Percentiles rank a stretch among this genome's conserved stretches.
Conservation (phyloP, 2,329 filamentous ascomycete genomes). For the Scleromitrula shiraiana region DNA sequence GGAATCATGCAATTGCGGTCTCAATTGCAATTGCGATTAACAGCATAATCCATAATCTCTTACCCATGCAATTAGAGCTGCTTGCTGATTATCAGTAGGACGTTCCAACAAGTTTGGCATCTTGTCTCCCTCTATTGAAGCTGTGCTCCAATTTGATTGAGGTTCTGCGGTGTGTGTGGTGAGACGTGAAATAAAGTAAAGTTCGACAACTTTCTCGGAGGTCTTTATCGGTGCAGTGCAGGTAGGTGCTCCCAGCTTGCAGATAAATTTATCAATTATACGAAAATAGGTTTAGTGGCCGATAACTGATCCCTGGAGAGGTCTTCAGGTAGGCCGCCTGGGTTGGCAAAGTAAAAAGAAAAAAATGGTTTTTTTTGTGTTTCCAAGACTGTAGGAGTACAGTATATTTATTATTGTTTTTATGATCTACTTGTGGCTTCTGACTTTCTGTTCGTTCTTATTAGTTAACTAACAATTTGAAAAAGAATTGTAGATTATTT, state of each 20-base stretch:
- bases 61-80: slow-evolving; percentile 50
- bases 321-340: too few species aligned
- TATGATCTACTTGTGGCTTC: too few species aligned
- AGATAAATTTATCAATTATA: slow-evolving; percentile 8
- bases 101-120: slow-evolving; percentile 9
- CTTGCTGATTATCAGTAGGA: slow-evolving; percentile 25
- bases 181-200: slow-evolving; percentile 8
- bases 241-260: slow-evolving; percentile 2
- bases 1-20: too few species aligned
- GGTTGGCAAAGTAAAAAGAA: too few species aligned
- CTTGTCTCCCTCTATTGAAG: neutral
- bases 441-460: too few species aligned
- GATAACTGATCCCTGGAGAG: neutral
- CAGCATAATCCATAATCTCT: slow-evolving; percentile 17
- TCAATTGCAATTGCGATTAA: too few species aligned
- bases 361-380: too few species aligned
- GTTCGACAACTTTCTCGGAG: too few species aligned
- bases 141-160: slow-evolving; percentile 1
- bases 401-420: too few species aligned
- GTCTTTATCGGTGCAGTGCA: slow-evolving; percentile 6
- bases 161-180: slow-evolving; percentile 9
- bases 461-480: too few species aligned
- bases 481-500: neutral
- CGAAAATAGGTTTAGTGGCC: slow-evolving; percentile 6
- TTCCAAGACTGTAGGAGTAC: too few species aligned